Evolutionary conservation across 768 basidiomycete genomes (phyloP), one percentile per base, ranked within the genome.

Genomic region (Lactarius sp.): DNA sequence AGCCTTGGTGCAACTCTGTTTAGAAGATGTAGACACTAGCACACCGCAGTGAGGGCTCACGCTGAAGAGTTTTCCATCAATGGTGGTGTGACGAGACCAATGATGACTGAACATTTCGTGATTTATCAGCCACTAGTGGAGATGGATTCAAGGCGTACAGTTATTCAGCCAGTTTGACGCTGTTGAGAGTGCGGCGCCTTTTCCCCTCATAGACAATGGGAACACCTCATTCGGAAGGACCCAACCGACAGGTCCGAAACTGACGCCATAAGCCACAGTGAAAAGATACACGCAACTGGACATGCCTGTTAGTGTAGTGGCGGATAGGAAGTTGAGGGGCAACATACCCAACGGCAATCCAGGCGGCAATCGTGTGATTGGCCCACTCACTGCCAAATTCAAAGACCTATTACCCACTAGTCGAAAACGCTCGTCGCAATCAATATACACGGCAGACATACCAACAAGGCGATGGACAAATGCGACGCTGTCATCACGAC

Each of bases 161-260:
- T 93, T 93, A 70, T 92, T 92, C 31, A 83, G 69, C 91, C 91
- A 93, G 67, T 90, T 90, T n/a, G 87, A 89, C 3, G 90, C 87
- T 2, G 92, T 93, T 20, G 90, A 85, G 22, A 95, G 69, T 27
- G 91, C 84, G 5, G 94, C 92, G 53, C 93, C 93, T 70, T 86
- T 86, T 68, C 88, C 87, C 65, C 92, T 79, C 75, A 90, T 80
- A 2, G 88, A 87, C 0, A 90, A 76, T 1, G 92, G 84, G 70
- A 93, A 92, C 2, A 94, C 85, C 73, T 94, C 92, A 66, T 83
- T 85, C 0, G 92, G 88, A 8, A 94, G 81, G 1, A 92, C 84
- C 92, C 92, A 94, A 3, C 85, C 86, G 64, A 93, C 81, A 0
- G 92, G 90, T 0, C 91, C 91, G 65, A 88, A 84, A 37, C 86